A percentile compares a stretch with the other conserved stretches of the same genome.
Evolutionary conservation across 352 stramenopile species (phyloP).

Genomic region (Phytophthora hybrid): DNA sequence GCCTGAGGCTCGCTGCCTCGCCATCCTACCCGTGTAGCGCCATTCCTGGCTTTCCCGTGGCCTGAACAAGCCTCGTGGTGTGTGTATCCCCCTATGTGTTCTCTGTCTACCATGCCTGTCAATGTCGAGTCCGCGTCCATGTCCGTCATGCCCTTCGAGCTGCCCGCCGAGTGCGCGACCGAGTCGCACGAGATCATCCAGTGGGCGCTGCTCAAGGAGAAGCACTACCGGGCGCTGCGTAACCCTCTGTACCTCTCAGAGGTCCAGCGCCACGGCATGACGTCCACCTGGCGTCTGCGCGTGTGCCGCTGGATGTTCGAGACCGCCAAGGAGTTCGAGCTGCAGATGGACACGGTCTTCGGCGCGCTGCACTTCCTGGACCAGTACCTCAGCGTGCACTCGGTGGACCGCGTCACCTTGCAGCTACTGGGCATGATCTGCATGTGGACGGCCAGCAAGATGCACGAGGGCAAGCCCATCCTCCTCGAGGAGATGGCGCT

Average conservation of each 20-base stretch:
- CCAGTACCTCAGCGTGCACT: conserved; percentile 69
- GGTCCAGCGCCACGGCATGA: conserved; percentile 73
- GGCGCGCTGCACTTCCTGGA: conserved; percentile 78
- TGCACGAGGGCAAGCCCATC: conserved; percentile 77
- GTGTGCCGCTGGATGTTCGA: conserved; percentile 88
- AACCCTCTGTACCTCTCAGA: conserved; percentile 54
- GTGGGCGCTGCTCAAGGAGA: conserved; percentile 51
- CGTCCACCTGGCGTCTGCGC: conserved; percentile 65
- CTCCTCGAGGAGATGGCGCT: conserved; percentile 78
- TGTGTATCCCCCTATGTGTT: conserved; percentile 28
- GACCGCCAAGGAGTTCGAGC: conserved; percentile 75
- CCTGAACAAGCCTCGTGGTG: conserved; percentile 40
- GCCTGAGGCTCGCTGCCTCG: conserved; percentile 27
- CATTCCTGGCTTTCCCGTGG: conserved; percentile 52
- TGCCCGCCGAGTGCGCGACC: conserved; percentile 32
- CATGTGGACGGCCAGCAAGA: conserved; percentile 79
- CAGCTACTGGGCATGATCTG: conserved; percentile 81
- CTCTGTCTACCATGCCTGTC: conserved; percentile 21
- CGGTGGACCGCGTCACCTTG: conserved; percentile 76
- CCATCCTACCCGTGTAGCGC: conserved; percentile 13
- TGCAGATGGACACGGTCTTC: conserved; percentile 69
- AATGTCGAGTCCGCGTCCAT: conserved; percentile 8
- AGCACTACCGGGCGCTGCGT: conserved; percentile 36
- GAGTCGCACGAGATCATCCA: conserved; percentile 46
- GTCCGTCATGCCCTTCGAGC: conserved; percentile 38